Conservation (phyloP, 1,139 yeast genomes). For the Hemisphaericaspora lyxosophila region DNA sequence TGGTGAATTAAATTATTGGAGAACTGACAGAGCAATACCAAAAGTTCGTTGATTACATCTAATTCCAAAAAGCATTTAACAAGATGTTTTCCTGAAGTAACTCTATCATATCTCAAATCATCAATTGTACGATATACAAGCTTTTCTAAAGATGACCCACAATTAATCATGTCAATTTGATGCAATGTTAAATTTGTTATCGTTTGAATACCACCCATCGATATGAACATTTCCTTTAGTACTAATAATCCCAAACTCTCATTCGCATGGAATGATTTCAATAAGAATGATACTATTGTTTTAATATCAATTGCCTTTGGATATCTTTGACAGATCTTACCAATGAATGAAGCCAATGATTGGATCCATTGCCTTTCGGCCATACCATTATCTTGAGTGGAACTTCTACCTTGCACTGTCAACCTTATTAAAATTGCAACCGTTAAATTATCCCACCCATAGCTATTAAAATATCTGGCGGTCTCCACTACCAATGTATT, state of each 20-base stretch:
- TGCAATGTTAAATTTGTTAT: conserved; percentile 60
- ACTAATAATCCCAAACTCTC: conserved; percentile 68
- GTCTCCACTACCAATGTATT: conserved; percentile 77
- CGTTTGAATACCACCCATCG: conserved; percentile 83
- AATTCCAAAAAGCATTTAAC: conserved; percentile 47
- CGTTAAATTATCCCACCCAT: conserved; percentile 86
- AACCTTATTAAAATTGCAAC: conserved; percentile 72
- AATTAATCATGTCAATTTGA: conserved; percentile 68
- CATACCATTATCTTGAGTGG: conserved; percentile 77
- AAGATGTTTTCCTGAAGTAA: conserved; percentile 53
- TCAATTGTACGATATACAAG: conserved; percentile 62
- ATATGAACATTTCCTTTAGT: conserved; percentile 63
- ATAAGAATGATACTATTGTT: conserved; percentile 58
- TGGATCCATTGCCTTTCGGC: conserved; percentile 86
- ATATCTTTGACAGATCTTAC: conserved; percentile 58
- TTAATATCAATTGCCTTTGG: conserved; percentile 49
- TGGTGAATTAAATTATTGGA: conserved; percentile 43
- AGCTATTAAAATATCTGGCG: conserved; percentile 71
- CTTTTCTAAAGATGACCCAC: conserved; percentile 59
- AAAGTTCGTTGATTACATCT: conserved; percentile 58
- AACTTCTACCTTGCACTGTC: conserved; percentile 61
- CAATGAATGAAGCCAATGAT: conserved; percentile 65
- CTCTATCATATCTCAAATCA: conserved; percentile 52
- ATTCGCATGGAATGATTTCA: conserved; percentile 63
- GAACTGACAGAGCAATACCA: conserved; percentile 60